Evolutionary conservation across 1,139 yeast species (phyloP).

Genomic region (Zygosaccharomyces sapae): DNA sequence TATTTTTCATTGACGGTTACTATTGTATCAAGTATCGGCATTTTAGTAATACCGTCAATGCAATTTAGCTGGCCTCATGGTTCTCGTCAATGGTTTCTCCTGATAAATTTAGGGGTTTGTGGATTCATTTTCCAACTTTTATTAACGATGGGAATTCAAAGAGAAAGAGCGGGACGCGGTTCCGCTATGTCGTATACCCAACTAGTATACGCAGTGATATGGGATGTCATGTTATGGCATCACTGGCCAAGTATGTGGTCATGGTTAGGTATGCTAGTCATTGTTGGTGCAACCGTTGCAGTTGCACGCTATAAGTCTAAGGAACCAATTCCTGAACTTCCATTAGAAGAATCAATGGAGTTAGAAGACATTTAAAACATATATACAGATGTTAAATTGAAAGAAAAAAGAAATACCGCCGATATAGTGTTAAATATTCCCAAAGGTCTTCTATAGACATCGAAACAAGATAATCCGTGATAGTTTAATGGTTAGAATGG

Average conservation of each 20-base stretch:
- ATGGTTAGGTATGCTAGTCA: constrained; percentile 62
- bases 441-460: background rate
- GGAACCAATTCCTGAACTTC: constrained; percentile 11
- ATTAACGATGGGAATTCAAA: constrained; percentile 77
- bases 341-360: constrained; percentile 7
- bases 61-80: constrained; percentile 59
- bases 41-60: constrained; percentile 55
- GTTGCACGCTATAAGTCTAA: constrained; percentile 52
- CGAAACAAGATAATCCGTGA: constrained; percentile 27
- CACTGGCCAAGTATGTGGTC: constrained; percentile 70
- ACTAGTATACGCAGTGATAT: constrained; percentile 71
- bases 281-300: constrained; percentile 60
- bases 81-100: constrained; percentile 58
- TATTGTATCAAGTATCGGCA: constrained; percentile 51
- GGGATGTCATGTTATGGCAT: constrained; percentile 70
- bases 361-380: background rate
- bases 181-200: constrained; percentile 71
- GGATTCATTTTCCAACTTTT: constrained; percentile 82
- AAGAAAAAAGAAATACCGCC: background rate
- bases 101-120: constrained; percentile 59
- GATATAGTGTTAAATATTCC: background rate
- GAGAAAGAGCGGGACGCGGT: constrained; percentile 76
- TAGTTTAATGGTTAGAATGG: constrained; percentile 40
- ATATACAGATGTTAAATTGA: background rate
- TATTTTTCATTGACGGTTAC: constrained; percentile 65